phyloP scores from a whole-genome alignment of 2,329 filamentous ascomycete genomes.

The Pseudocercospora musae region DNA sequence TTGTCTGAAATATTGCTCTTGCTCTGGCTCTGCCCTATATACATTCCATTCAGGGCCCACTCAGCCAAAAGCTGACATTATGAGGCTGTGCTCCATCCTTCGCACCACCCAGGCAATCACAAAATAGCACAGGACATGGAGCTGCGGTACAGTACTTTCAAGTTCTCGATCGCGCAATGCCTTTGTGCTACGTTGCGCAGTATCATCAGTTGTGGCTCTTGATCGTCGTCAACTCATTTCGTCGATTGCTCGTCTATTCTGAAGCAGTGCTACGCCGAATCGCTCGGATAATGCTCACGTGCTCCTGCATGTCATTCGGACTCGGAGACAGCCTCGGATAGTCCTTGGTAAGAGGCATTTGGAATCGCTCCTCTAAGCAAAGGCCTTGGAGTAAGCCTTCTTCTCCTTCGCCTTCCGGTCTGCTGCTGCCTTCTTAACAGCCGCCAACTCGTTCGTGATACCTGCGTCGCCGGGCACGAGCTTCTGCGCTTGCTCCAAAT shows the following conservation, averaged over 20 bases:
- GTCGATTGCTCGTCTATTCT: slow-evolving; percentile 7
- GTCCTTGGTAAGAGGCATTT: neutral
- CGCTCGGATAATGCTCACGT: slow-evolving; percentile 1
- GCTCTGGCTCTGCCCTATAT: neutral
- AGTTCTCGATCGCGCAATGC: neutral
- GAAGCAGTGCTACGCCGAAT: slow-evolving; percentile 7
- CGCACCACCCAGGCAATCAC: slow-evolving; percentile 8
- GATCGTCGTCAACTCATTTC: neutral
- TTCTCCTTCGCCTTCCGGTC: slow-evolving; percentile 83
- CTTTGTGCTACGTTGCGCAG: neutral
- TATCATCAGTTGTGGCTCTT: neutral
- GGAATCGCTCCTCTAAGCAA: slow-evolving; percentile 42
- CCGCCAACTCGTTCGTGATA: slow-evolving; percentile 69
- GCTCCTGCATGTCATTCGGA: neutral
- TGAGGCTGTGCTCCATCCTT: slow-evolving; percentile 9
- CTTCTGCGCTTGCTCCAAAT: slow-evolving; percentile 45
- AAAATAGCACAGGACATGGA: neutral
- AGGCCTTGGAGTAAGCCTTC: slow-evolving; percentile 90
- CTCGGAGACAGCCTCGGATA: neutral
- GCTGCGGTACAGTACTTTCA: neutral
- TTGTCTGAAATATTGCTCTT: too few species aligned
- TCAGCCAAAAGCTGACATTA: neutral
- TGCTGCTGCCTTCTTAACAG: slow-evolving; percentile 72
- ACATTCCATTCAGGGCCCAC: neutral
- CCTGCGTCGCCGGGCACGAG: slow-evolving; percentile 66